phyloP scores from a whole-genome alignment of 345 rosid species.

The Arabidopsis arenosa region DNA sequence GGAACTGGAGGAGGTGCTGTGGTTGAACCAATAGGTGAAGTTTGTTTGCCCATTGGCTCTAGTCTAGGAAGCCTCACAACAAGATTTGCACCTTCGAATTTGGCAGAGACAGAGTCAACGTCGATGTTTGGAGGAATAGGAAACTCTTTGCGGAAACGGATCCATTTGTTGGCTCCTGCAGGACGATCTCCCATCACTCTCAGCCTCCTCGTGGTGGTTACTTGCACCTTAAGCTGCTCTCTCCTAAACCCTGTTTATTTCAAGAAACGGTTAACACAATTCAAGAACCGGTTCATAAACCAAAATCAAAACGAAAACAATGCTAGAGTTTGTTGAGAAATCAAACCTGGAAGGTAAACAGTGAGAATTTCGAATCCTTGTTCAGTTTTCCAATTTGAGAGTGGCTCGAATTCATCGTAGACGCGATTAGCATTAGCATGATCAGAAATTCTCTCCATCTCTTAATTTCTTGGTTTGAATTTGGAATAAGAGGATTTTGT shows the following conservation, averaged over 20 bases:
- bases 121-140: slow-evolving; percentile 36
- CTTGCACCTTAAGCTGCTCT: slow-evolving; percentile 53
- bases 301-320: neutral
- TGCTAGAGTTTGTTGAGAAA: slow-evolving; percentile 1
- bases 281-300: neutral
- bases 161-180: slow-evolving; percentile 43
- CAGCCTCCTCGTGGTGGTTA: slow-evolving; percentile 44
- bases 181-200: slow-evolving; percentile 48
- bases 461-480: slow-evolving; percentile 20
- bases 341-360: slow-evolving; percentile 47
- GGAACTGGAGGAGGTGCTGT: slow-evolving; percentile 25
- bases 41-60: slow-evolving; percentile 30
- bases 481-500: slow-evolving; percentile 17
- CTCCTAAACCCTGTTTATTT: slow-evolving; percentile 45
- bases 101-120: slow-evolving; percentile 39
- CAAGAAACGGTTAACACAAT: slow-evolving; percentile 18
- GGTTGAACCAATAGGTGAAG: slow-evolving; percentile 9
- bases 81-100: slow-evolving; percentile 47
- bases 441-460: slow-evolving; percentile 39
- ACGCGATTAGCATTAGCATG: slow-evolving; percentile 27
- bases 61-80: slow-evolving; percentile 41
- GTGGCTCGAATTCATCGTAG: slow-evolving; percentile 49
- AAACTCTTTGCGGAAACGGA: slow-evolving; percentile 47
- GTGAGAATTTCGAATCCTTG: slow-evolving; percentile 43
- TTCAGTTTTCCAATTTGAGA: slow-evolving; percentile 43